phyloP scores from a whole-genome alignment of 495 filamentous ascomycete genomes.

The Aspergillus funiculosus region DNA sequence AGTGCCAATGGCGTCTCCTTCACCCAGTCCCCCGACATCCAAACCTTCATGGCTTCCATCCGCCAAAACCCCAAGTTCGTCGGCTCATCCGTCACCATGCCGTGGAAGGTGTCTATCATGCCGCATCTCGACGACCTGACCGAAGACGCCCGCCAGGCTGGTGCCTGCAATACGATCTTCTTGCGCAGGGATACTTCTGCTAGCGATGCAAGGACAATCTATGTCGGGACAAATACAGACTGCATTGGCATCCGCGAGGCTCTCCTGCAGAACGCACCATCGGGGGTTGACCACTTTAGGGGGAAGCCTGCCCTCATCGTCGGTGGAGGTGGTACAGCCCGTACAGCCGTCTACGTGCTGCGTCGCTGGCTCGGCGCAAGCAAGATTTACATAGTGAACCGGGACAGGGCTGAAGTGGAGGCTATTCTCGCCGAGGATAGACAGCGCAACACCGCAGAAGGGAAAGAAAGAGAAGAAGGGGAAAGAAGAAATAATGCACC shows the following conservation, averaged over 20 bases:
- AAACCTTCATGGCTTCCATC: slow-evolving; percentile 46
- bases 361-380: slow-evolving; percentile 58
- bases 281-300: slow-evolving; percentile 36
- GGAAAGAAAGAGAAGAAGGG: no score
- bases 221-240: slow-evolving; percentile 71
- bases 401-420: slow-evolving; percentile 56
- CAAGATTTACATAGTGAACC: slow-evolving; percentile 65
- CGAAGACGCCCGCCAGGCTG: slow-evolving; percentile 59
- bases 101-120: slow-evolving; percentile 66
- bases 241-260: slow-evolving; percentile 66
- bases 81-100: slow-evolving; percentile 70
- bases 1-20: slow-evolving; percentile 35
- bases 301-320: slow-evolving; percentile 54
- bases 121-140: slow-evolving; percentile 62
- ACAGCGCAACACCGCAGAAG: slow-evolving; percentile 29
- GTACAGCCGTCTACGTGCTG: slow-evolving; percentile 65
- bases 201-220: slow-evolving; percentile 31
- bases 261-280: slow-evolving; percentile 53
- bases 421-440: slow-evolving; percentile 51
- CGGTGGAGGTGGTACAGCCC: slow-evolving; percentile 64
- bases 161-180: slow-evolving; percentile 72
- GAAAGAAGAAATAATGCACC: no score
- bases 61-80: slow-evolving; percentile 46
- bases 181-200: slow-evolving; percentile 39
- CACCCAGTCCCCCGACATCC: slow-evolving; percentile 39